Evolutionary conservation across 75 land plant genomes (phyloP).

Genomic region (Pinus tabuliformis): DNA sequence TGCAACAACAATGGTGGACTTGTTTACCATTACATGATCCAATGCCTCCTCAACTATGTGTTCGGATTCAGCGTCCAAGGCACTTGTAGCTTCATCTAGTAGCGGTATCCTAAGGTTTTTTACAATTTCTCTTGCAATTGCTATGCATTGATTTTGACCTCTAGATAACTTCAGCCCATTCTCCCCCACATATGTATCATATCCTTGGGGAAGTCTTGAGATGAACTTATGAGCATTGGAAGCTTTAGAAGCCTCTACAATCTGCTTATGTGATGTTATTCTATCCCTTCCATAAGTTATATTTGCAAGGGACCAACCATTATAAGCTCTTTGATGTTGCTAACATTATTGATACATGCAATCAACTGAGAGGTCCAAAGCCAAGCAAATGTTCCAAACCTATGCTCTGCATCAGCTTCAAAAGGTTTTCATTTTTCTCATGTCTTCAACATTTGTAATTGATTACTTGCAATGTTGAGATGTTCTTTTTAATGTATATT

Average conservation of each 20-base stretch:
- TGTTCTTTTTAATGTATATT: no score
- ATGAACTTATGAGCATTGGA: constrained; percentile 65
- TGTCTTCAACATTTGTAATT: no score
- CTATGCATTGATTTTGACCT: constrained; percentile 80
- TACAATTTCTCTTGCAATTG: constrained; percentile 75
- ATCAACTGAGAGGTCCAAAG: no score
- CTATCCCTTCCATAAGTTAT: constrained; percentile 55
- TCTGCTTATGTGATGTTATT: constrained; percentile 31
- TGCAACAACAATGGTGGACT: constrained; percentile 74
- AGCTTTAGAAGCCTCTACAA: constrained; percentile 42
- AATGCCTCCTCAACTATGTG: constrained; percentile 75
- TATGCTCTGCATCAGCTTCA: no score
- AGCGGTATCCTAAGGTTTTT: constrained; percentile 64
- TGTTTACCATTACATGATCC: constrained; percentile 62
- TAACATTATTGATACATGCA: no score
- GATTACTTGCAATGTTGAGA: no score
- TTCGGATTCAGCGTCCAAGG: constrained; percentile 81
- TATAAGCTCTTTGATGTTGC: no score
- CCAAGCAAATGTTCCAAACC: no score
- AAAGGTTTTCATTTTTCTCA: no score
- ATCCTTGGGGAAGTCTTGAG: constrained; percentile 43
- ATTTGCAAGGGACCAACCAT: no score
- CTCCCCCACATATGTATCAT: constrained; percentile 63
- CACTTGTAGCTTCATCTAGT: constrained; percentile 82
- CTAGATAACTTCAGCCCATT: constrained; percentile 77